Evolutionary conservation across 1,284 basidiomycete species (phyloP), one percentile per base, ranked within the genome.

Genomic region (Cryptococcus sp.): DNA sequence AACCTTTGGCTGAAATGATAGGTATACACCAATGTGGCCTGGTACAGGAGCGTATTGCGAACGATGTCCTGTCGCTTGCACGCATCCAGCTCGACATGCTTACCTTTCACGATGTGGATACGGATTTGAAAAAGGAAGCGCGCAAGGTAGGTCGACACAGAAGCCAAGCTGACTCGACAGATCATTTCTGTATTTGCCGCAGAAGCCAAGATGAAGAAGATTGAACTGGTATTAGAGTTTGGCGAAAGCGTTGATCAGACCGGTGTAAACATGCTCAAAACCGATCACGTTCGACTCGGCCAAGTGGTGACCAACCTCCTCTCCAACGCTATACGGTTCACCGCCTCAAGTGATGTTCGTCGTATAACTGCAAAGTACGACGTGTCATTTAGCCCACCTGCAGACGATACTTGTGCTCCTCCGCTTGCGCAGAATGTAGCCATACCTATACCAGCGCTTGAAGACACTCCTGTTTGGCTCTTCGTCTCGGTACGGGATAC

Each of bases 21-120:
- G 64, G 62, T 49, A 71, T 72, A 51, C 67, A 72, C 43, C 69
- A 69, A 29, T 78, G 78, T 58, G 78, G 79, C 40, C 67, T 78
- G 16, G 72, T 77, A 0, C 79, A 80, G 63, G 77, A 78, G 52
- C 73, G 78, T 5, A 79, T 80, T 40, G 78, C 78, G 3, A 76
- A 75, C 41, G 79, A 80, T 50, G 73, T 80, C n/a, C 67, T 79
- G 5, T 77, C 77, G 0, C 62, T 80, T 1, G 77, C 78, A 0
- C 63, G 78, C 11, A 75, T 80, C 26, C 79, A 80, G 55, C 74
- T 80, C n/a, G 70, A 70, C 54, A 70, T 72, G 70, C 64, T 75
- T 29, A 59, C 44, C 23, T 40, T 77, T 3, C 66, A 72, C 63
- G 66, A 71, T 19, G 68, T 79, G 47, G 75, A 77, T 50, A 77